A percentile compares a stretch with the other conserved stretches of the same genome.
phyloP scores from a whole-genome alignment of 176 grass and related monocot species.

The Puya raimondii region DNA sequence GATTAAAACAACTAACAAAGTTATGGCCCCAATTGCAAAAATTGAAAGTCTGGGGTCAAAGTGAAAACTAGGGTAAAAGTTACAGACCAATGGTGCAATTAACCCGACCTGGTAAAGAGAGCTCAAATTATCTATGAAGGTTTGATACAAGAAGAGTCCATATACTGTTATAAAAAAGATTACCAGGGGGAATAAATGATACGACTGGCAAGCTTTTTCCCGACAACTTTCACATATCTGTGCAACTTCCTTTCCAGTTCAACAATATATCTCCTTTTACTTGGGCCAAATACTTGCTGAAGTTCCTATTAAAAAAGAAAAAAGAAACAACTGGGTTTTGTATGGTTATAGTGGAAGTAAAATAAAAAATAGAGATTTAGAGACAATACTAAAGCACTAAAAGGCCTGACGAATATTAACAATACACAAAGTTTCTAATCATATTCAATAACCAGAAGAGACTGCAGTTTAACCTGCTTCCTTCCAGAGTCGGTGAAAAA shows the following conservation, averaged over 20 bases:
- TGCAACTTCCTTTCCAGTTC: constrained; percentile 48
- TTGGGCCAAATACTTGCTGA: constrained; percentile 36
- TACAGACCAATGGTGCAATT: no score
- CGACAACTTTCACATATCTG: constrained; percentile 47
- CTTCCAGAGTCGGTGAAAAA: not conserved
- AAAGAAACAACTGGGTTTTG: not conserved
- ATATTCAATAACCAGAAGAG: not conserved
- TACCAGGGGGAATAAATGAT: constrained; percentile 52
- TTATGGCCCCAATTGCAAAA: no score
- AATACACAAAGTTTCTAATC: not conserved
- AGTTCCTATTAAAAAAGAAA: constrained; percentile 47
- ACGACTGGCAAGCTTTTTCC: constrained; percentile 55
- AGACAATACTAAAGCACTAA: not conserved
- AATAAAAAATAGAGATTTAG: not conserved
- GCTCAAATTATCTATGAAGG: not conserved
- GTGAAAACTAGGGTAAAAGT: no score
- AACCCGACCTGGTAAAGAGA: not conserved
- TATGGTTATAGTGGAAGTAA: not conserved
- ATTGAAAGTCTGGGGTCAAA: no score
- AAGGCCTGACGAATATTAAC: no score
- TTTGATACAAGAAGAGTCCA: not conserved
- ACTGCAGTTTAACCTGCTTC: not conserved
- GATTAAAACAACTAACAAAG: no score
- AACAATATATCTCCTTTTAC: constrained; percentile 29
- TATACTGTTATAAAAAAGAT: constrained; percentile 2